Conservation (phyloP, 169 alveolate species). For the Theileria parva region DNA sequence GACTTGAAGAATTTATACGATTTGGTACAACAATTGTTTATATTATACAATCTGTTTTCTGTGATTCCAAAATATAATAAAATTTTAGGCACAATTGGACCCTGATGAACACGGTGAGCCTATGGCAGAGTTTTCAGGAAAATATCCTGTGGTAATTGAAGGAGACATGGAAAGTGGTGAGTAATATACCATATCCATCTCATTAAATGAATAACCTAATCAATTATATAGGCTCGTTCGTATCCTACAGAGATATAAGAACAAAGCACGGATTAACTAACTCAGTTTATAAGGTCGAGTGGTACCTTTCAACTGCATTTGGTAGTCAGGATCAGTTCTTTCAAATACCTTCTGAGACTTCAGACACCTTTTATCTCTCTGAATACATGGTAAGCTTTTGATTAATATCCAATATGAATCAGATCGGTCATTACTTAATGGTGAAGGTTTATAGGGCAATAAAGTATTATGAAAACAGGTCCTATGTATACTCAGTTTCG, state of each 20-base stretch:
- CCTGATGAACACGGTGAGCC: slow-evolving; percentile 18
- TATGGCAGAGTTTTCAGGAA: slow-evolving; percentile 30
- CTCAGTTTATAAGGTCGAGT: slow-evolving; percentile 62
- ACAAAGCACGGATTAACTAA: slow-evolving; percentile 22
- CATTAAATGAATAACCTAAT: not conserved
- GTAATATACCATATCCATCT: not conserved
- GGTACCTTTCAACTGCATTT: slow-evolving; percentile 68
- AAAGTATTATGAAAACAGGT: slow-evolving; percentile 50
- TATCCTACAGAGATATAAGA: slow-evolving; percentile 29
- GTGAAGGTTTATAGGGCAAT: slow-evolving; percentile 69
- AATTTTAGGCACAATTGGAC: not conserved
- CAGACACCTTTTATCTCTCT: slow-evolving; percentile 64
- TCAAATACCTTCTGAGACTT: slow-evolving; percentile 41
- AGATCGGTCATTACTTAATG: slow-evolving; percentile 68
- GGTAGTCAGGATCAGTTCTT: slow-evolving; percentile 59
- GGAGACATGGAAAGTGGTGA: slow-evolving; percentile 43
- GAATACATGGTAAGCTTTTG: slow-evolving; percentile 66
- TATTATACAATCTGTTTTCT: slow-evolving; percentile 8
- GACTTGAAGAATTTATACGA: slow-evolving; percentile 5
- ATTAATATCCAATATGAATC: not conserved
- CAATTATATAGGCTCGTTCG: slow-evolving; percentile 24
- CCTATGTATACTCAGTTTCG: slow-evolving; percentile 60
- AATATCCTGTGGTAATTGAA: slow-evolving; percentile 54
- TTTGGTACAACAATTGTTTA: not conserved
- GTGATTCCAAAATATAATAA: not conserved